A percentile compares a stretch with the other conserved stretches of the same genome.
Evolutionary conservation across 108 stramenopile species (phyloP).

Genomic region (Cyclotella atomus): DNA sequence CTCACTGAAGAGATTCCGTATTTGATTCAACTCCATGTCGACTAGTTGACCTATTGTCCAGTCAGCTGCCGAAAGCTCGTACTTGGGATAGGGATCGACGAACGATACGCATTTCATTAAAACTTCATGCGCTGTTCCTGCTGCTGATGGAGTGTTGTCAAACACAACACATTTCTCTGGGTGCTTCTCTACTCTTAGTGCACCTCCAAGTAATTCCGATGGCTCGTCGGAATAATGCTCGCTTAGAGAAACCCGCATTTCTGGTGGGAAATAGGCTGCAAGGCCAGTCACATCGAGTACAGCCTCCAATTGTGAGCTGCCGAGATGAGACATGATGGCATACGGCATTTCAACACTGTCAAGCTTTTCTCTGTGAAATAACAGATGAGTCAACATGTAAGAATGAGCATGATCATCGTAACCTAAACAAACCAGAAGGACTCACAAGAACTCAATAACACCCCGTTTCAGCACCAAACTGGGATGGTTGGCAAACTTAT

Average conservation of each 20-base stretch:
- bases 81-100: conserved; percentile 67
- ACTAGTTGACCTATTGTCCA: conserved; percentile 39
- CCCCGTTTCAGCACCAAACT: conserved; percentile 45
- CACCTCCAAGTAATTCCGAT: conserved; percentile 68
- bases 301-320: conserved; percentile 56
- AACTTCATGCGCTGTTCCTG: conserved; percentile 65
- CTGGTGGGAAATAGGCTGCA: conserved; percentile 62
- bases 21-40: conserved; percentile 33
- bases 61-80: conserved; percentile 76
- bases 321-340: conserved; percentile 68
- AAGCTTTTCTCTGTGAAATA: conserved; percentile 33
- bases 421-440: neutral
- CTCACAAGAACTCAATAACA: conserved; percentile 63
- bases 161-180: conserved; percentile 82
- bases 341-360: conserved; percentile 76
- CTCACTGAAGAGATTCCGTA: conserved; percentile 41
- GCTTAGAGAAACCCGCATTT: conserved; percentile 57
- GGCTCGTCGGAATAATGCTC: conserved; percentile 53
- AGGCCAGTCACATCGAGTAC: conserved; percentile 67
- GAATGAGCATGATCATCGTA: neutral
- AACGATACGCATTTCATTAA: conserved; percentile 76
- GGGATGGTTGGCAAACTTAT: conserved; percentile 27
- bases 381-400: neutral
- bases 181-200: conserved; percentile 70
- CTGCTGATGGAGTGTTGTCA: conserved; percentile 65